A percentile compares a stretch with the other conserved stretches of the same genome.
Evolutionary conservation across 164 flowering plant species (phyloP).

Genomic region (Piper longum): DNA sequence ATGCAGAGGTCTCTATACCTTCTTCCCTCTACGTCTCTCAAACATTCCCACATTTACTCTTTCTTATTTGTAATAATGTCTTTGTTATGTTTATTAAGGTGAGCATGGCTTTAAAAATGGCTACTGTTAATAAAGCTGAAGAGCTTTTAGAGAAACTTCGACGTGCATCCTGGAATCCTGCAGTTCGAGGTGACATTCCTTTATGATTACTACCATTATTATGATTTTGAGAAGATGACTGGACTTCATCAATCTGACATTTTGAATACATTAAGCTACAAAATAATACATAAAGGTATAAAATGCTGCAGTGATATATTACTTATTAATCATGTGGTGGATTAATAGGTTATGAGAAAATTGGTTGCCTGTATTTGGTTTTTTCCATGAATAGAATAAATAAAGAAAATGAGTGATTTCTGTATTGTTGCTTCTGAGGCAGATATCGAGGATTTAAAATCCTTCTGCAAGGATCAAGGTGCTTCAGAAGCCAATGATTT

Average conservation of each 20-base stretch:
- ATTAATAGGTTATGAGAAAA: too few species aligned
- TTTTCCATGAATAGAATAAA: too few species aligned
- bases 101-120: constrained; percentile 98
- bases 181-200: constrained; percentile 57
- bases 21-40: neutral
- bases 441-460: constrained; percentile 82
- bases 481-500: constrained; percentile 73
- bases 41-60: neutral
- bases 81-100: constrained; percentile 34
- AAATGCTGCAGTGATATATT: too few species aligned
- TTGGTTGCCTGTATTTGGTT: too few species aligned
- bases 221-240: neutral
- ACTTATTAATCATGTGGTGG: too few species aligned
- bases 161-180: constrained; percentile 83
- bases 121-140: constrained; percentile 75
- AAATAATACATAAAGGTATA: too few species aligned
- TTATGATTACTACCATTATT: neutral
- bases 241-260: neutral
- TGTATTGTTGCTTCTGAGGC: constrained; percentile 1
- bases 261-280: too few species aligned
- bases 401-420: too few species aligned
- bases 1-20: constrained; percentile 62
- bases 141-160: constrained; percentile 85
- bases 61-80: neutral
- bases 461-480: constrained; percentile 55